Evolutionary conservation across 352 stramenopile genomes (phyloP).

Genomic region (Phytopythium aichiense): DNA sequence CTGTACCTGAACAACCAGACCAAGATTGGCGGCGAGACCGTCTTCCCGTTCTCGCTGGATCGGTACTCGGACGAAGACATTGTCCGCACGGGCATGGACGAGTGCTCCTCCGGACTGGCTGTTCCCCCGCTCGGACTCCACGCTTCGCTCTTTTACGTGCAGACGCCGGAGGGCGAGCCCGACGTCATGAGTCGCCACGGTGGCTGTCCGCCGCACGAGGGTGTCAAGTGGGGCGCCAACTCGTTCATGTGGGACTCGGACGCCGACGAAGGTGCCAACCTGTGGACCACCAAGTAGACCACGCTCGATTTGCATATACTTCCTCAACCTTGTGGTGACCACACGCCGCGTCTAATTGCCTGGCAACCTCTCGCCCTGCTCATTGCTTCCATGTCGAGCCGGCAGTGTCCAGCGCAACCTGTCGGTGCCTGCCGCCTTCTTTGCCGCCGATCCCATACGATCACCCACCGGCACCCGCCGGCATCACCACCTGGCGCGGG

Average conservation of each 20-base stretch:
- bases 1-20: slow-evolving; percentile 96
- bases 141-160: slow-evolving; percentile 81
- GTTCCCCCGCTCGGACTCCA: slow-evolving; percentile 68
- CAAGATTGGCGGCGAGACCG: slow-evolving; percentile 94
- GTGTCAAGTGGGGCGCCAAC: slow-evolving; percentile 82
- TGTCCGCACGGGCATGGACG: slow-evolving; percentile 67
- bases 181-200: slow-evolving; percentile 80
- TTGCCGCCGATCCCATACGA: no score
- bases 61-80: slow-evolving; percentile 68
- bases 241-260: slow-evolving; percentile 88
- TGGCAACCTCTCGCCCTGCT: no score
- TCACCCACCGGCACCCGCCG: no score
- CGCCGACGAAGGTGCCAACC: slow-evolving; percentile 68
- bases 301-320: no score
- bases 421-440: no score
- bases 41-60: slow-evolving; percentile 93
- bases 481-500: no score
- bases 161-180: slow-evolving; percentile 68
- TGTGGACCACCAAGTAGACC: slow-evolving; percentile 84
- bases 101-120: slow-evolving; percentile 73
- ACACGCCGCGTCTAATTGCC: no score
- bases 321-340: slow-evolving; percentile 74
- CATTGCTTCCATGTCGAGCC: no score
- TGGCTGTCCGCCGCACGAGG: slow-evolving; percentile 78
- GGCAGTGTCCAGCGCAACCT: no score